phyloP scores from a whole-genome alignment of 495 filamentous ascomycete species.

The Penicillium atrosanguineum region DNA sequence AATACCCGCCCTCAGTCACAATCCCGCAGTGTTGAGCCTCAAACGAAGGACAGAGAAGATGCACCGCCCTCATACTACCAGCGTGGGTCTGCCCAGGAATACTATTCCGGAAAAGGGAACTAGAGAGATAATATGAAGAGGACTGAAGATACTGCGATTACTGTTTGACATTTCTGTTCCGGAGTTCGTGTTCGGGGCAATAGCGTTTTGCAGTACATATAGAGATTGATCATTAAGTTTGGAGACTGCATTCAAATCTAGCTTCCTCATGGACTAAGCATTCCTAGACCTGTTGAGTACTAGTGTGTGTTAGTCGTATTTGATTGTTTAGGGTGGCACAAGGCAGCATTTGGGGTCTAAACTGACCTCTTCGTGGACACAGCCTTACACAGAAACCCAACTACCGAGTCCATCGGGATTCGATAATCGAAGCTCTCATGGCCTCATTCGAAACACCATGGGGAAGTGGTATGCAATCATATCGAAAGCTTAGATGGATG shows the following conservation, averaged over 20 bases:
- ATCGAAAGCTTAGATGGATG: no score
- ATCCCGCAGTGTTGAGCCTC: neutral
- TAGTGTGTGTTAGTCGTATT: neutral
- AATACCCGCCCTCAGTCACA: neutral
- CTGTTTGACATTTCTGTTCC: neutral
- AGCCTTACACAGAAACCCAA: no score
- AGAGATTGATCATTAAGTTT: no score
- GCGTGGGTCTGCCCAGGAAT: neutral
- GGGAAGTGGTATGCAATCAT: no score
- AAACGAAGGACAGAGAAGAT: neutral
- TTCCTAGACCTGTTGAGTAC: neutral
- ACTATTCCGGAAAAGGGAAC: neutral
- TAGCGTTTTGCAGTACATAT: no score
- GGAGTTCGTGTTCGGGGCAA: neutral
- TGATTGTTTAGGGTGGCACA: neutral
- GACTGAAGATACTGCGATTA: neutral
- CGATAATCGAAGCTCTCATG: no score
- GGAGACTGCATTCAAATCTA: no score
- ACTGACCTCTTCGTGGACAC: no score
- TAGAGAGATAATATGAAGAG: neutral
- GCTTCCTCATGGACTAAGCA: no score
- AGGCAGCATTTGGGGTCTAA: neutral
- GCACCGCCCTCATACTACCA: neutral
- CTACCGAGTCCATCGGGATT: no score
- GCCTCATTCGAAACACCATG: no score